Percentiles rank a stretch among this genome's conserved stretches.
Evolutionary conservation across 2,329 filamentous ascomycete species (phyloP).

Genomic region (Chaetomiaceae sp.): DNA sequence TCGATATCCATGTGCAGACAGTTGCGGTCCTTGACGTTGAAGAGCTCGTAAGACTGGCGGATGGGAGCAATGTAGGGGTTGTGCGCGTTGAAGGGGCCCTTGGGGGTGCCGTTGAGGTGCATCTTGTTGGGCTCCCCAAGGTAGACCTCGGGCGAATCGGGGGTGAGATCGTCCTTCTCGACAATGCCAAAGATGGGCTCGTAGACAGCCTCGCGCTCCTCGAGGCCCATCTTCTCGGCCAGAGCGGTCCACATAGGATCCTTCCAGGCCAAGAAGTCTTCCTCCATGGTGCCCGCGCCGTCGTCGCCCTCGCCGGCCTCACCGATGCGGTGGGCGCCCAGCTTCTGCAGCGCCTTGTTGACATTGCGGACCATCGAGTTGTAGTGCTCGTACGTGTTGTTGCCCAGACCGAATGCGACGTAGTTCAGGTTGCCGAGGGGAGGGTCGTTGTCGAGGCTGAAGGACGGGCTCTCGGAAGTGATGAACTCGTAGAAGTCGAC

Average conservation of each 20-base stretch:
- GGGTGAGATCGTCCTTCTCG: conserved; percentile 68
- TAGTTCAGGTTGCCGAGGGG: conserved; percentile 83
- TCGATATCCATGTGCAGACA: conserved; percentile 96
- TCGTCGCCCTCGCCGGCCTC: conserved; percentile 93
- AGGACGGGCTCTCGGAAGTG: conserved; percentile 72
- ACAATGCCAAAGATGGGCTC: conserved; percentile 85
- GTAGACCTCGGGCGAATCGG: conserved; percentile 78
- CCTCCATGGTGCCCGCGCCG: conserved; percentile 98
- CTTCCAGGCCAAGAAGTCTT: conserved; percentile 98
- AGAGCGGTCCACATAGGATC: conserved; percentile 96
- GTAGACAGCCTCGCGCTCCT: conserved; percentile 94
- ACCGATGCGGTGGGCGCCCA: conserved; percentile 81
- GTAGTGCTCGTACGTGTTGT: conserved; percentile 99
- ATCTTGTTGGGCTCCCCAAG: conserved; percentile 94
- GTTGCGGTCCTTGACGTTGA: conserved; percentile 84
- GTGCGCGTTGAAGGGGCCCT: conserved; percentile 91
- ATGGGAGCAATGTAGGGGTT: conserved; percentile 97
- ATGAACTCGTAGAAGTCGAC: conserved; percentile 99
- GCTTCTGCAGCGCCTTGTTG: conserved; percentile 71
- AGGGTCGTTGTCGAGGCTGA: conserved; percentile 69
- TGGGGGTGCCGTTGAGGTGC: conserved; percentile 79
- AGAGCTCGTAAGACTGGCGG: conserved; percentile 83
- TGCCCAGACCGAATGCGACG: conserved; percentile 92
- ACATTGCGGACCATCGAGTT: conserved; percentile 97
- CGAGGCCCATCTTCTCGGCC: conserved; percentile 74